Evolutionary conservation across 2,329 filamentous ascomycete species (phyloP).

Genomic region (Blumeria graminis): DNA sequence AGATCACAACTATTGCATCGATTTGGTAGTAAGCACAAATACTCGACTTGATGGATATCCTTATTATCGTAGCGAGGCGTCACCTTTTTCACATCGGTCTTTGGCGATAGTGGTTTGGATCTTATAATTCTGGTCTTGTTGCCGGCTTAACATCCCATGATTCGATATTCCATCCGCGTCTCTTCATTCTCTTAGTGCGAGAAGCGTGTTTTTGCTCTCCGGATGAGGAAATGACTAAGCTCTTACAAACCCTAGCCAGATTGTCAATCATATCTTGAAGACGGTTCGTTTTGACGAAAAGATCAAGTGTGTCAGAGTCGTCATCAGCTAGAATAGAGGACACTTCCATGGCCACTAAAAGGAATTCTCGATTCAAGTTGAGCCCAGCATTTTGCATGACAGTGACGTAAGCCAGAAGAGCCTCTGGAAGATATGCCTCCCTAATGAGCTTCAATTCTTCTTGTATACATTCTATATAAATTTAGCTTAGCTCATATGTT

Average conservation of each 20-base stretch:
- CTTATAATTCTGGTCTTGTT: neutral
- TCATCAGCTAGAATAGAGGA: conserved; percentile 50
- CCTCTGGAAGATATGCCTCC: conserved; percentile 61
- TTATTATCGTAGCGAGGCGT: too few relatives aligned
- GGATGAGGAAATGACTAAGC: conserved; percentile 23
- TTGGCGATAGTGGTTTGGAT: too few relatives aligned
- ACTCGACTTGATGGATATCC: too few relatives aligned
- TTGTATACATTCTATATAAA: conserved; percentile 22
- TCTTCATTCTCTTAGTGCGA: conserved; percentile 33
- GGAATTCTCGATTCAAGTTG: conserved; percentile 46
- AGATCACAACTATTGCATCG: too few relatives aligned
- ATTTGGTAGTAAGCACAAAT: too few relatives aligned
- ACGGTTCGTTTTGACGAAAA: conserved; percentile 37
- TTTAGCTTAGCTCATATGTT: neutral
- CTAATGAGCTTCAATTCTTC: conserved; percentile 40
- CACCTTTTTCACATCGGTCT: too few relatives aligned
- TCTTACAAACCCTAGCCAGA: conserved; percentile 29
- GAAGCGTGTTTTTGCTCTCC: conserved; percentile 23
- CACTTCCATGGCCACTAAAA: conserved; percentile 72
- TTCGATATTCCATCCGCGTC: conserved; percentile 38
- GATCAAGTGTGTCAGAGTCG: conserved; percentile 37
- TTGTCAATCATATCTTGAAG: conserved; percentile 55
- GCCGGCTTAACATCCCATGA: conserved; percentile 23
- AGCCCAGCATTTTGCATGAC: conserved; percentile 60
- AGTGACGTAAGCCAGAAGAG: conserved; percentile 61